Percentiles rank a stretch among this genome's conserved stretches.
phyloP scores from a whole-genome alignment of 2,329 filamentous ascomycete species.

The Pezicula neosporulosa region DNA sequence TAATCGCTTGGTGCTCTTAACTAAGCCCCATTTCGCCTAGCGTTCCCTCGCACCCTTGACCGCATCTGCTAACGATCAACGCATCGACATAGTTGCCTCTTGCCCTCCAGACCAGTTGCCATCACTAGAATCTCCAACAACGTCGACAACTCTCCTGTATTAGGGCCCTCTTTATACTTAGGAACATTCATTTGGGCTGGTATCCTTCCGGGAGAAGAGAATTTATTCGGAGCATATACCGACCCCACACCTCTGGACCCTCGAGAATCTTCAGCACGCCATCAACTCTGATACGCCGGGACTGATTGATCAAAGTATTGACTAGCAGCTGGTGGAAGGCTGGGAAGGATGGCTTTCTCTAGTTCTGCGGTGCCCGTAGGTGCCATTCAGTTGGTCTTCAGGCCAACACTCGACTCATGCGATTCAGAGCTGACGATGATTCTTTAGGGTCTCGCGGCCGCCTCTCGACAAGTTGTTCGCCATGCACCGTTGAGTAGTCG shows the following conservation, averaged over 20 bases:
- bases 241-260: too few relatives aligned
- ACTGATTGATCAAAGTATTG: neutral
- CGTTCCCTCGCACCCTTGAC: too few relatives aligned
- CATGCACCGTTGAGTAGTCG: slow-evolving; percentile 11
- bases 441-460: too few relatives aligned
- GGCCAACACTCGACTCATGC: neutral
- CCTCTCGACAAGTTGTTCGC: slow-evolving; percentile 7
- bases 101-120: neutral
- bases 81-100: neutral
- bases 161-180: neutral
- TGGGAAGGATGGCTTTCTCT: neutral
- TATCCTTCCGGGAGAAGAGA: neutral
- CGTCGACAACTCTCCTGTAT: neutral
- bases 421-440: neutral
- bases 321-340: neutral
- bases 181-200: neutral
- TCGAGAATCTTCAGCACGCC: too few relatives aligned
- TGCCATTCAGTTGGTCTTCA: neutral
- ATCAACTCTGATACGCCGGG: too few relatives aligned
- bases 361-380: neutral
- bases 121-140: neutral
- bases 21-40: too few relatives aligned
- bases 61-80: neutral
- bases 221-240: neutral
- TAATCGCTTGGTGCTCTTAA: too few relatives aligned